Percentiles rank a stretch among this genome's conserved stretches.
Evolutionary conservation across 768 basidiomycete genomes (phyloP).

Genomic region (Rhodocollybia butyracea): DNA sequence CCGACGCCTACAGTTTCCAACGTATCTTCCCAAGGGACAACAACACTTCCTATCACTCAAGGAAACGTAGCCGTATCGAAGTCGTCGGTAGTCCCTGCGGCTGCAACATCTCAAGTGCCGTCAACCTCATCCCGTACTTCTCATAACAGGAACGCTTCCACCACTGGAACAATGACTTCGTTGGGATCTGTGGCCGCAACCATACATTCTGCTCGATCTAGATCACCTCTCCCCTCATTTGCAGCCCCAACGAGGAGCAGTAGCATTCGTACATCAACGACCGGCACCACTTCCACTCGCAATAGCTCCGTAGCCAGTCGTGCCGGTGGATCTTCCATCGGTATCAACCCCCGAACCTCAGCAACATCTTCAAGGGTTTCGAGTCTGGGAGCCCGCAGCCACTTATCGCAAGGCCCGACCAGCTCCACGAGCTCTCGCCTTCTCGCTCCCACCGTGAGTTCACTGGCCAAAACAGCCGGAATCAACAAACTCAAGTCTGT

Average conservation of each 20-base stretch:
- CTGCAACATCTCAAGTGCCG: neutral
- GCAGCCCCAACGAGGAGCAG: constrained; percentile 8
- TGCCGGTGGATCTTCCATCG: neutral
- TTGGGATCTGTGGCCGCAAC: constrained; percentile 6
- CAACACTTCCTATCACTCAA: neutral
- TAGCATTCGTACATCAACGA: constrained; percentile 9
- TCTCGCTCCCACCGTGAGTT: constrained; percentile 75
- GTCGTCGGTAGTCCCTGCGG: neutral
- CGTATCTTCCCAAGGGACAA: neutral
- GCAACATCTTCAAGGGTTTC: constrained; percentile 35
- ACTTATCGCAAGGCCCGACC: constrained; percentile 18
- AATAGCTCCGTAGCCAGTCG: neutral
- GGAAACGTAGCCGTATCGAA: neutral
- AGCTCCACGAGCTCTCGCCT: constrained; percentile 48
- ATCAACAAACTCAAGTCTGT: neutral
- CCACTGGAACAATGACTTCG: constrained; percentile 3
- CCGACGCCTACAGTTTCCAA: neutral
- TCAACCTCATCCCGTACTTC: neutral
- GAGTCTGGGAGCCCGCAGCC: constrained; percentile 19
- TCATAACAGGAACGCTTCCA: neutral
- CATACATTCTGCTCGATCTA: constrained; percentile 16
- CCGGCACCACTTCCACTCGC: neutral
- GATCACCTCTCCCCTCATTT: constrained; percentile 19
- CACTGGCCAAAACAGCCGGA: constrained; percentile 54
- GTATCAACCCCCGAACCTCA: neutral